Evolutionary conservation across 371 early-diverging fungal genomes (phyloP), one percentile per base, ranked within the genome.

Genomic region (Zopfochytrium polystomum): DNA sequence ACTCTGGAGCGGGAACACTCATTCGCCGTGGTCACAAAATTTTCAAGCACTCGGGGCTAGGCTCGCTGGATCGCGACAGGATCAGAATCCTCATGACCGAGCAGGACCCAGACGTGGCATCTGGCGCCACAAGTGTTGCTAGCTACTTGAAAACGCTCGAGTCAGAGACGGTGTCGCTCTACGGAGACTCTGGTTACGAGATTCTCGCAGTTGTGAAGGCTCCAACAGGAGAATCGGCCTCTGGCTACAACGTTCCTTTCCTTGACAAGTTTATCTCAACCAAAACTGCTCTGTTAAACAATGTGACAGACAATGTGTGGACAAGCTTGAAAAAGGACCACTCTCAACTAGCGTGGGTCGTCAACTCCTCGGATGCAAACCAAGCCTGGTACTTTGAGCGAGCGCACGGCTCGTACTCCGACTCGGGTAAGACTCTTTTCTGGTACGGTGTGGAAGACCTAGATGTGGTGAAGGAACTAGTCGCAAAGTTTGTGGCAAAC

Each of bases 11-110:
- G 18, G 96, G 96, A 31, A 97, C 98, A 1, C 76, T 95, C 58
- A 92, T 97, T 47, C 91, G 95, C 56, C 90, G 96, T 49, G 98
- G 96, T 20, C 87, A 93, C 82, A 85, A 88, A 59, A 75, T 97
- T 32, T 87, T 85, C 72, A 83, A 85, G 63, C 82, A 85, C 64
- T 76, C 81, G 50, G 68, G 78, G 20, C 64, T 90, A 4, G 25
- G 42, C 47, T 66, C 70, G 58, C 55, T 74, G 23, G 93, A 97
- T 70, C 74, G 83, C 62, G 92, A 91, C 63, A 87, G 90, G 57
- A 73, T 97, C 51, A 89, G 92, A 58, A 82, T 80, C 43, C 83
- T 95, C 50, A 79, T 95, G 68, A 80, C 85, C 66, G 81, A 83
- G 54, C 82, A 87, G 62, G 93, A 92, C 65, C 79, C 81, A 26